phyloP scores from a whole-genome alignment of 2,329 filamentous ascomycete species.

The Fusarium poae region DNA sequence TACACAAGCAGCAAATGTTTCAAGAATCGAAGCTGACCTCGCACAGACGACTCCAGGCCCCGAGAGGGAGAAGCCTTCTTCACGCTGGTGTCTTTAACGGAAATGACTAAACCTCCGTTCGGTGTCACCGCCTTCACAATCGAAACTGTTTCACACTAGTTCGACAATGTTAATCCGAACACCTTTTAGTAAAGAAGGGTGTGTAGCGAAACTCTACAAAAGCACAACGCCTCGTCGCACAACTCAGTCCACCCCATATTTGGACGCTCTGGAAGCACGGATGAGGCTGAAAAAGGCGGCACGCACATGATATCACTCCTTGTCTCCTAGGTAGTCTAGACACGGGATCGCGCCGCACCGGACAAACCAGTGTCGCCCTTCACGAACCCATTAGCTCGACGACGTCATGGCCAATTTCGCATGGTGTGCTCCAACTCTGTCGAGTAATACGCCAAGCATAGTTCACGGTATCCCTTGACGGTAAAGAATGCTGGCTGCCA shows the following conservation, averaged over 20 bases:
- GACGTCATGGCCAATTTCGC: slow-evolving; percentile 14
- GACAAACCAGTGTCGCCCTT: slow-evolving; percentile 25
- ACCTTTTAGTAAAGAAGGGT: slow-evolving; percentile 3
- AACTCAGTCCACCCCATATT: slow-evolving; percentile 8
- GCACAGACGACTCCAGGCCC: slow-evolving; percentile 27
- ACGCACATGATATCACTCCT: slow-evolving; percentile 20
- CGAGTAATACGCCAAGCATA: slow-evolving; percentile 33
- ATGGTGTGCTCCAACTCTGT: neutral
- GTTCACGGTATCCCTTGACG: slow-evolving; percentile 22
- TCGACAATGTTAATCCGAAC: slow-evolving; percentile 5
- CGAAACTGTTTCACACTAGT: slow-evolving; percentile 12
- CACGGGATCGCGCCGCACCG: slow-evolving; percentile 40
- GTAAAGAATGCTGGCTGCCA: slow-evolving; percentile 2
- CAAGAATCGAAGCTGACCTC: slow-evolving; percentile 22
- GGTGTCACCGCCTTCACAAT: slow-evolving; percentile 18
- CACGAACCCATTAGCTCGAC: neutral
- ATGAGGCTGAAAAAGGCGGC: slow-evolving; percentile 30
- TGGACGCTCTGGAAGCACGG: slow-evolving; percentile 32
- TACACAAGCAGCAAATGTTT: slow-evolving; percentile 16
- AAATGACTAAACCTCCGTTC: slow-evolving; percentile 37
- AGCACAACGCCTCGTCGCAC: slow-evolving; percentile 9
- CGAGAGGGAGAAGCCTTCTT: neutral
- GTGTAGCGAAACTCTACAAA: slow-evolving; percentile 2
- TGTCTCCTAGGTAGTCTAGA: slow-evolving; percentile 25
- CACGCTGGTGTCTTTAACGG: slow-evolving; percentile 19